Conservation (phyloP, 1,284 basidiomycete species). For the Phellinidium pouzarii region DNA sequence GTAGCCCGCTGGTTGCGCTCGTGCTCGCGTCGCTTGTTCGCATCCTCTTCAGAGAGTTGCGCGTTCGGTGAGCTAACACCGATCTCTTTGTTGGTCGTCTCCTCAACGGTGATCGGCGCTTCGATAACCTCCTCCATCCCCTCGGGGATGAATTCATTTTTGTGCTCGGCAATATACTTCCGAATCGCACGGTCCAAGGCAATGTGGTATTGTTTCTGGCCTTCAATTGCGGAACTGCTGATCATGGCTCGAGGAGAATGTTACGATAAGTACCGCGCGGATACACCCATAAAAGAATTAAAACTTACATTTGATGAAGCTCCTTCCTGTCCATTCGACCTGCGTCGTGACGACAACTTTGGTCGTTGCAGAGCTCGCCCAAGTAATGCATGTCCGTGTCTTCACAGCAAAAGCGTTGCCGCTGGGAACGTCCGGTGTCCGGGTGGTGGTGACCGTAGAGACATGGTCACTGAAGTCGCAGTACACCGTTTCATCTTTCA, state of each 20-base stretch:
- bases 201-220: conserved; percentile 84
- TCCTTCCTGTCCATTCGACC: conserved; percentile 94
- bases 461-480: conserved; percentile 85
- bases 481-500: conserved; percentile 78
- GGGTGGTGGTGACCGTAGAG: conserved; percentile 81
- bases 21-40: conserved; percentile 49
- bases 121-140: conserved; percentile 55
- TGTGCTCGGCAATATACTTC: conserved; percentile 81
- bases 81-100: conserved; percentile 15
- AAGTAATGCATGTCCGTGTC: conserved; percentile 91
- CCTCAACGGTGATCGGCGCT: conserved; percentile 20
- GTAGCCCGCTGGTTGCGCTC: conserved; percentile 65
- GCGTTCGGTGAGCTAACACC: conserved; percentile 14
- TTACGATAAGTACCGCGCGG: not conserved
- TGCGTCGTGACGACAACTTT: conserved; percentile 83
- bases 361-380: conserved; percentile 78
- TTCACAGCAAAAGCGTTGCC: conserved; percentile 90
- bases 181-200: conserved; percentile 86
- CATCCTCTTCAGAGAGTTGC: conserved; percentile 25
- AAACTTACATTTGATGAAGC: conserved; percentile 85
- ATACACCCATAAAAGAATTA: not conserved
- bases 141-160: conserved; percentile 83
- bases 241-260: conserved; percentile 66
- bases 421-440: conserved; percentile 91
- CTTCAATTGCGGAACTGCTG: conserved; percentile 88